Evolutionary conservation across 2,329 filamentous ascomycete genomes (phyloP), one percentile per base, ranked within the genome.

Genomic region (Mycosphaerella sp.): DNA sequence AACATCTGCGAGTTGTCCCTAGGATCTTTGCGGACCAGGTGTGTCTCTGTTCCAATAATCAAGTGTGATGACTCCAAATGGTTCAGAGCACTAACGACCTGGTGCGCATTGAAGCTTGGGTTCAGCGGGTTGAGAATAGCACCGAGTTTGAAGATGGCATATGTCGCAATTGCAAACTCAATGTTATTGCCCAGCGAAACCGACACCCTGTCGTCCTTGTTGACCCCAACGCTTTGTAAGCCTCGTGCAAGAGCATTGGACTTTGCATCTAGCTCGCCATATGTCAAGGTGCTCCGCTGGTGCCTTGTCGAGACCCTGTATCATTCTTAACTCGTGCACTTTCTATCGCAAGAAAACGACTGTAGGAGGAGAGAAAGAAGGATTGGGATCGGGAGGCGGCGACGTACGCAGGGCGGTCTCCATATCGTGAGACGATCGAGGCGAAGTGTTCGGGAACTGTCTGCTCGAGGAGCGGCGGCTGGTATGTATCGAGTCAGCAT

Each of bases 141-240:
- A n/a, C 93, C 93, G 8, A 97, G 79, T 72, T 97, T 97, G 76
- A 92, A 95, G 51, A 93, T 71, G 0, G 91, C 91, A 72, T 97
- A 97, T 5, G 86, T 92, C 17, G 93, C 79, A 47, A 85, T 84
- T 2, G 88, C 89, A 68, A 89, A 92, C 70, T 95, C 90, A 62
- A 85, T 76, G 41, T 83, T 85, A 71, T 95, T 97, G 12, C 92
- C 92, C 48, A 96, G 74, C 56, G 85, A 92, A 26, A 96, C 83
- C 11, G 88, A 91, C 9, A 97, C 87, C 32, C 89, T 80, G 67
- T 95, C 86, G 4, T 89, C 90, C 66, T 91, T 95, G 56, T 74
- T 77, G 1, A 96, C 87, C 2, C 89, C 89, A 0, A 85, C 73
- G 0, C 80, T 80, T 45, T 69, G 66, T 12, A 96, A 74, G 0